A percentile compares a stretch with the other conserved stretches of the same genome.
phyloP scores from a whole-genome alignment of 2,329 filamentous ascomycete genomes.

The Penicillium olsonii region DNA sequence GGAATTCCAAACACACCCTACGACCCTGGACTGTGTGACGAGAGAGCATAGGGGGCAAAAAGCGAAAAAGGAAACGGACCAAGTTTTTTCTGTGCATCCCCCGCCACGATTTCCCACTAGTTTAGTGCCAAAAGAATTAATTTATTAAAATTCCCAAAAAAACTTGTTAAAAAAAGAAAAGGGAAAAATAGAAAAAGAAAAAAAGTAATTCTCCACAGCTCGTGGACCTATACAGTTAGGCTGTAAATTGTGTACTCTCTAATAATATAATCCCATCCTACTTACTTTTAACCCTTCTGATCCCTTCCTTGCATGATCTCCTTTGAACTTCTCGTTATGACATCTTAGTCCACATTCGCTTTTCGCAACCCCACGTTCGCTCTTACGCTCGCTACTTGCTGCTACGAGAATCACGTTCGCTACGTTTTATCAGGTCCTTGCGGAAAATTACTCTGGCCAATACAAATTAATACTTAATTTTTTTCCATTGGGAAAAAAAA shows the following conservation, averaged over 20 bases:
- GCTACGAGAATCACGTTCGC: conserved; percentile 42
- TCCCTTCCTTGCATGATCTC: conserved; percentile 22
- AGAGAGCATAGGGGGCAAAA: background rate
- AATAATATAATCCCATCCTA: conserved; percentile 27
- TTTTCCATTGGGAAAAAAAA: background rate
- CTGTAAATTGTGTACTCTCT: conserved; percentile 26
- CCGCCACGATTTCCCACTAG: conserved; percentile 32
- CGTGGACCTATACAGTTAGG: conserved; percentile 26
- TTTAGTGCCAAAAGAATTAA: conserved; percentile 6
- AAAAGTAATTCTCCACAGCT: conserved; percentile 19
- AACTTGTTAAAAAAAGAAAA: background rate
- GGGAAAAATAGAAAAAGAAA: conserved; percentile 8
- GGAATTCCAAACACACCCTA: conserved; percentile 4
- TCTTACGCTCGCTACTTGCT: conserved; percentile 40
- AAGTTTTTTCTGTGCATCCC: conserved; percentile 24
- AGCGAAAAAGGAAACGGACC: conserved; percentile 1
- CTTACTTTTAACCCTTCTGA: conserved; percentile 30
- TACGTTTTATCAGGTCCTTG: conserved; percentile 31
- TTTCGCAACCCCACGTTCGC: conserved; percentile 34
- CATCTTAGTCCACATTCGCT: conserved; percentile 37
- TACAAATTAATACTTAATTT: conserved; percentile 29
- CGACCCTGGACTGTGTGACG: conserved; percentile 21
- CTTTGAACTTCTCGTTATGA: conserved; percentile 30
- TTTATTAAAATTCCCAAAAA: background rate
- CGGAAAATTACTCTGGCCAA: conserved; percentile 40